Base-by-base conservation (phyloP, 73 alveolate genomes). In the Paramecium octaurelia region DNA sequence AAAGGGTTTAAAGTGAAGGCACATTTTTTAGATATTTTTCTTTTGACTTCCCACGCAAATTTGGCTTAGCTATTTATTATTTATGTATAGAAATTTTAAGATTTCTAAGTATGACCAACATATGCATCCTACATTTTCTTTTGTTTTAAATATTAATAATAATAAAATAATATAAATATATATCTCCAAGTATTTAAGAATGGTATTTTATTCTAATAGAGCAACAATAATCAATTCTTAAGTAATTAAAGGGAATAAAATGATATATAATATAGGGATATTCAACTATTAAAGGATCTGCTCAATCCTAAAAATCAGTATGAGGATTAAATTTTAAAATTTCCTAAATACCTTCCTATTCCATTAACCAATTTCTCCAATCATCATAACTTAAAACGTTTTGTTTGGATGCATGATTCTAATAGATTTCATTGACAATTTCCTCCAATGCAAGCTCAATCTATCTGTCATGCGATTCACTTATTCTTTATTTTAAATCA, bases 261-360 rank as follows among this genome's bases (percentile, higher is more conserved):
- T 38, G 48, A 40, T 40, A 12, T 54, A 54, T 18, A 4, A 18
- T 16, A 16, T 54, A 54, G 4, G 31, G 35, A 48, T 48, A 54
- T 54, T 54, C 31, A 64, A 24, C 7, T 31, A 64, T 12, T 64
- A 64, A 64, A 64, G 84, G 14, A 27, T 64, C 7, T 1, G 11
- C 46, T 80, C 91, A 80, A 80, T 80, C 91, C n/a, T 80, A 80
- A 46, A 80, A 80, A 80, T 80, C 91, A 10, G 91, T 80, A 43
- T 80, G 91, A 8, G 91, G 91, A 48, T 80, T 80, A 46, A 80
- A 80, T 12, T 27, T 27, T 12, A 80, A 48, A 20, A 80, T 80
- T 42, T 80, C 91, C 14, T n/a, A 21, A 18, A 80, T 80, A 18
- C 91, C 91, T 43, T 80, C 91, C 16, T 80, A 80, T 21, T 43